These are phyloP conservation scores for Nyssa sinensis DNA, from an alignment of 148 eudicot genomes.

Conservation along the genomic window DNA sequence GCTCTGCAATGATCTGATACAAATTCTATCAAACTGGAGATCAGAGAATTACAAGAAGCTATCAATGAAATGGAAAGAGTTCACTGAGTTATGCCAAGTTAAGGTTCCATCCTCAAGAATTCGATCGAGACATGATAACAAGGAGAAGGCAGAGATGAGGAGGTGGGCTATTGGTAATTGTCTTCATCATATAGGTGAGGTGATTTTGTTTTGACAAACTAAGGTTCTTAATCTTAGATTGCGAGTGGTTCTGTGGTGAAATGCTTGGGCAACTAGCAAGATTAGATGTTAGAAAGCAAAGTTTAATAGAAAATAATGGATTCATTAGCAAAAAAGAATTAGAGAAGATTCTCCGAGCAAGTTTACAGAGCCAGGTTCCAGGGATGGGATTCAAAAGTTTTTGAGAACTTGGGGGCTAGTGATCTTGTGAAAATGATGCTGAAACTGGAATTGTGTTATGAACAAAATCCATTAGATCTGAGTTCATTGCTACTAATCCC, in stretches of 20 bases:
- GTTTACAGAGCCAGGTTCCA: conserved; percentile 64
- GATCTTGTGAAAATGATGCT: conserved; percentile 82
- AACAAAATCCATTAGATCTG: conserved; percentile 64
- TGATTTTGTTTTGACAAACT: conserved; percentile 82
- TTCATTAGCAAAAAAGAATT: conserved; percentile 67
- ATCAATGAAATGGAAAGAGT: conserved; percentile 81
- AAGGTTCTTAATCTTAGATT: conserved; percentile 67
- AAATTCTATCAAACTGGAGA: conserved; percentile 75
- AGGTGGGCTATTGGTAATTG: conserved; percentile 66
- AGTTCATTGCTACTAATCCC: conserved; percentile 64
- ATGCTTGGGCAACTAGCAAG: conserved; percentile 59
- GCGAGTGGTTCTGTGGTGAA: conserved; percentile 83
- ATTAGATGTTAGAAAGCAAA: conserved; percentile 47
- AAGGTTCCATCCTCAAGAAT: conserved; percentile 70
- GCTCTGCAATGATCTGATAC: conserved; percentile 68
- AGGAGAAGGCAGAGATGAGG: conserved; percentile 70
- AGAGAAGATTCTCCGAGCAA: conserved; percentile 68
- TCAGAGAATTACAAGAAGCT: conserved; percentile 62
- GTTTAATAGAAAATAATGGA: conserved; percentile 47
- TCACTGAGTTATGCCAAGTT: conserved; percentile 66
- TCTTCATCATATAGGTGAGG: conserved; percentile 83
- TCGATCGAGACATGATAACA: conserved; percentile 57
- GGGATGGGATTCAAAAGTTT: conserved; percentile 65
- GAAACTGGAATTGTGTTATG: conserved; percentile 72
- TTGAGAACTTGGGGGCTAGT: conserved; percentile 53